These are phyloP conservation scores for Colletotrichum theobromicola DNA, from an alignment of 2,329 filamentous ascomycete species.

Conservation along the genomic window DNA sequence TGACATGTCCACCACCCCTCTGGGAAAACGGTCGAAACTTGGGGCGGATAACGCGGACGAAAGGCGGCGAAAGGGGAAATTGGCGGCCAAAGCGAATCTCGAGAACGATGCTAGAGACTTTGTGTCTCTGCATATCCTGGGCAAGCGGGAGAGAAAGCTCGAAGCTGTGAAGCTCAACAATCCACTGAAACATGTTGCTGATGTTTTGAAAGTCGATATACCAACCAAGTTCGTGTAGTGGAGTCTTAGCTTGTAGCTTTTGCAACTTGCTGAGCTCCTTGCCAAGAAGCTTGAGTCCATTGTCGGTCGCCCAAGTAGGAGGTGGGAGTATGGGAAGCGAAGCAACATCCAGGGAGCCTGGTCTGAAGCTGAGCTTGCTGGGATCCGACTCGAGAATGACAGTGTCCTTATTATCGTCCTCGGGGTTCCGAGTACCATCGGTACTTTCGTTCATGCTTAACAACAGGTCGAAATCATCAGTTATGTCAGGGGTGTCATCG, in stretches of 20 bases:
- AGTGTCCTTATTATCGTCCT: not conserved
- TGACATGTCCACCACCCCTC: constrained; percentile 88
- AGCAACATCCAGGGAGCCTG: constrained; percentile 67
- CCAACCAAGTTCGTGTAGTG: constrained; percentile 77
- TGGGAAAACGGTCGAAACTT: constrained; percentile 73
- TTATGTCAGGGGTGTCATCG: not conserved
- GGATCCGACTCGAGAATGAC: not conserved
- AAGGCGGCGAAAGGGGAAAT: constrained; percentile 81
- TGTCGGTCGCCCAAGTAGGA: constrained; percentile 67
- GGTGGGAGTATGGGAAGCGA: constrained; percentile 68
- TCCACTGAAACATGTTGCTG: constrained; percentile 87
- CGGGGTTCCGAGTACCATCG: not conserved
- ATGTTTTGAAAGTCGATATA: constrained; percentile 73
- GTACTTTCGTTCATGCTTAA: constrained; percentile 14
- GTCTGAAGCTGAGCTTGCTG: constrained; percentile 58
- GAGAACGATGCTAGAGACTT: constrained; percentile 72
- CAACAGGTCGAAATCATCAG: constrained; percentile 26
- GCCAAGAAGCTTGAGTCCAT: constrained; percentile 67
- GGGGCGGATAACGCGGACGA: constrained; percentile 82
- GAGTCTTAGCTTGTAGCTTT: constrained; percentile 65
- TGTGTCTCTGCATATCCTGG: constrained; percentile 70
- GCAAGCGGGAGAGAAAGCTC: constrained; percentile 72
- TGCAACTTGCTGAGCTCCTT: constrained; percentile 69
- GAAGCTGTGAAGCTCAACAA: constrained; percentile 88
- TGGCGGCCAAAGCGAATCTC: constrained; percentile 81